Evolutionary conservation across 73 alveolate species (phyloP).

Genomic region (Effrenium voratum): DNA sequence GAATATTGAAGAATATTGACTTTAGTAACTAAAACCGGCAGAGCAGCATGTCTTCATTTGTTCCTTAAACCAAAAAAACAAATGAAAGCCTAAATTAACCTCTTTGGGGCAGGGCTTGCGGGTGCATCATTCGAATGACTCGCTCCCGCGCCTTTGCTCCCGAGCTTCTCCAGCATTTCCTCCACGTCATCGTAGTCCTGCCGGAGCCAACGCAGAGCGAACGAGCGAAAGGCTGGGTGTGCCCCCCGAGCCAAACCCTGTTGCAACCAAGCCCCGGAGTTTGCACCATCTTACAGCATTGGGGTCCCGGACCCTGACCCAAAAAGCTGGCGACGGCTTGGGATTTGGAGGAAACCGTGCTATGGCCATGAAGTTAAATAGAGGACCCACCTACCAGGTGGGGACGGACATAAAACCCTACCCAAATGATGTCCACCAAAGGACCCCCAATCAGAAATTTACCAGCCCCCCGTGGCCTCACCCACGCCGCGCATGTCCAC

Average conservation of each 20-base stretch:
- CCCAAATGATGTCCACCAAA: not conserved
- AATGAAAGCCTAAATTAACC: not conserved
- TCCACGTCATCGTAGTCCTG: conserved; percentile 81
- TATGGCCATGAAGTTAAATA: not conserved
- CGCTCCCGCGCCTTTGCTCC: conserved; percentile 45
- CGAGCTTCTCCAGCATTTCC: conserved; percentile 89
- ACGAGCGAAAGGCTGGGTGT: too few species aligned
- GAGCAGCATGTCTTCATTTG: too few species aligned
- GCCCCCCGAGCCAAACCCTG: too few species aligned
- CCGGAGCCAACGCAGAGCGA: too few species aligned
- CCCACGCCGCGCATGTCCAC: conserved; percentile 93
- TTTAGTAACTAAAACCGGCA: too few species aligned
- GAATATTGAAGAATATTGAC: too few species aligned
- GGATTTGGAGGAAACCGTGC: not conserved
- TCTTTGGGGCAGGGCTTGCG: not conserved
- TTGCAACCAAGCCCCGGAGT: too few species aligned
- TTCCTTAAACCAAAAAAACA: too few species aligned
- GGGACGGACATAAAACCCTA: not conserved
- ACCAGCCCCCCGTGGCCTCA: conserved; percentile 5
- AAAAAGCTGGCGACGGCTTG: not conserved
- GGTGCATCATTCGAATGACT: too few species aligned
- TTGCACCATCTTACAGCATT: too few species aligned
- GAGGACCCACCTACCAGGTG: not conserved
- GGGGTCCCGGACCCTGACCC: too few species aligned
- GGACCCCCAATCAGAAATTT: not conserved